Base-by-base conservation (phyloP, 1,284 basidiomycete species). In the Mycena citricolor region DNA sequence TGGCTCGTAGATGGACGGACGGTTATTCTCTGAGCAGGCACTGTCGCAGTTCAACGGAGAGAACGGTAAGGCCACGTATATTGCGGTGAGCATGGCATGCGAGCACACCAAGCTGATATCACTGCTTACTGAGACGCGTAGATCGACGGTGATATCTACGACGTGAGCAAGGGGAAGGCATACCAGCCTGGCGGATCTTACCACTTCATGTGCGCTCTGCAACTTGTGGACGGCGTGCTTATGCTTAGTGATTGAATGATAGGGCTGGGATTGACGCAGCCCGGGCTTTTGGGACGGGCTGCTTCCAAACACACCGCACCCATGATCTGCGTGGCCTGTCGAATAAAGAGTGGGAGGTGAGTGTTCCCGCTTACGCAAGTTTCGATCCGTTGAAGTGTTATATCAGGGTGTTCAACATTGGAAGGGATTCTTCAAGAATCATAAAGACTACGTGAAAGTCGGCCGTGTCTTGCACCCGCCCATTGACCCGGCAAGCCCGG, bases 141-240 rank as follows among this genome's bases (percentile, higher is more conserved):
- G 87, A 88, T 98, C 59, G 87, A 93, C 60, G 90, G 92, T 14
- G 84, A 90, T 42, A 93, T 99, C 2, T 98, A 85, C 69, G 94
- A 99, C 61, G 95, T 99, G 31, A 81, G 83, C 32, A 82, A 81
- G 55, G 76, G 83, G 36, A 72, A 77, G 46, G 82, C 90, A n/a
- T 98, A 98, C 64, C 91, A 93, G 39, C 85, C 85, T 39, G 93
- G 92, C 16, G 93, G 90, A 23, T 81, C 88, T 39, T 95, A 95
- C 67, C 73, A 83, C 59, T 76, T 82, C 59, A 82, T 94, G 89
- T 92, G 60, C 55, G 83, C 73, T 32, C 39, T 36, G 22, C 24
- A 3, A 33, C 22, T 48, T 42, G 26, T 40, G n/a, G n/a, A n/a
- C 25, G 21, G 19, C 28, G 20, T n/a, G 4, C 20, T 20, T 13